Conservation (phyloP, 768 basidiomycete species). For the Collybia sordida region DNA sequence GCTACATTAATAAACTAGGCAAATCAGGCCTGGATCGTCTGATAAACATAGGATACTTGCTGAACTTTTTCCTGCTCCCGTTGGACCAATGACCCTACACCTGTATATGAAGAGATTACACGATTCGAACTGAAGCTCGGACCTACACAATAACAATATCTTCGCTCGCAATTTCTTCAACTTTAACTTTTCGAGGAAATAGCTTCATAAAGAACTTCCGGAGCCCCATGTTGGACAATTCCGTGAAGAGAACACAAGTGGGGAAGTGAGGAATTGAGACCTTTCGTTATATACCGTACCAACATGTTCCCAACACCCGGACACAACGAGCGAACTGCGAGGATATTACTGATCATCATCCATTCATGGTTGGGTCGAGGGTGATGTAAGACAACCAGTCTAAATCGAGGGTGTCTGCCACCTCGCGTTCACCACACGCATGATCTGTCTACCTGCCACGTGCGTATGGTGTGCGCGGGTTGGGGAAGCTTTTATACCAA, state of each 20-base stretch:
- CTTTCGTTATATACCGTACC: not conserved
- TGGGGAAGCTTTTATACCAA: no score
- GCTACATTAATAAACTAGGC: conserved; percentile 3
- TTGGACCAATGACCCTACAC: conserved; percentile 1
- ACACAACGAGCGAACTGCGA: no score
- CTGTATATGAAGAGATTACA: not conserved
- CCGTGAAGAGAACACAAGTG: not conserved
- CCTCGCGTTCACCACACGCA: not conserved
- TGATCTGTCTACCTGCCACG: no score
- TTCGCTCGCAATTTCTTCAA: conserved; percentile 1
- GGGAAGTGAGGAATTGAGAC: not conserved
- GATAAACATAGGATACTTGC: not conserved
- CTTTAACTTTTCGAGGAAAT: not conserved
- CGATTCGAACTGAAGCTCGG: not conserved
- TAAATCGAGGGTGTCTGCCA: not conserved
- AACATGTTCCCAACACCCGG: not conserved
- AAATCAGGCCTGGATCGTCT: not conserved
- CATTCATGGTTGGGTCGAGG: not conserved
- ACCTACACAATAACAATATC: conserved; percentile 5
- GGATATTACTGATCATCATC: no score
- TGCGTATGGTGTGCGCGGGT: no score
- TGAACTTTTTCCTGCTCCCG: conserved; percentile 4
- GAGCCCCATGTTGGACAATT: not conserved
- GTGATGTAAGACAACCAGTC: not conserved
- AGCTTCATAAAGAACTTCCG: not conserved